Conservation (phyloP, 2,329 filamentous ascomycete genomes). For the Helotiales sp. region DNA sequence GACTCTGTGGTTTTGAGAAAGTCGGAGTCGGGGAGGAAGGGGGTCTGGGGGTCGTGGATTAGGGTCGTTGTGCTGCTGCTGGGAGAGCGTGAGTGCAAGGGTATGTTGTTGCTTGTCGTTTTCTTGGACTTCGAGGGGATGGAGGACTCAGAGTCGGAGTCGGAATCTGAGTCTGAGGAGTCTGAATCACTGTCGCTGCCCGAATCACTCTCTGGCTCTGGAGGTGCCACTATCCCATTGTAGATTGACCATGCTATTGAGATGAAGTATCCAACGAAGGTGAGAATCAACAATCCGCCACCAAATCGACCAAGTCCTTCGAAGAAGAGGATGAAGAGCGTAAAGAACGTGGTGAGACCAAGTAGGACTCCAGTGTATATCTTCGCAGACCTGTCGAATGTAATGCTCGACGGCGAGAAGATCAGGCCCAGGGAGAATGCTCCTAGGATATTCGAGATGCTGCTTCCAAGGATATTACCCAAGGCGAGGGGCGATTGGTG, state of each 20-base stretch:
- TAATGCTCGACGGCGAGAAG: conserved; percentile 37
- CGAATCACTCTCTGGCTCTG: conserved; percentile 44
- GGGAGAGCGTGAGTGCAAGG: conserved; percentile 4
- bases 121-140: conserved; percentile 10
- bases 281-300: conserved; percentile 41
- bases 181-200: conserved; percentile 37
- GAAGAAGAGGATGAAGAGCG: conserved; percentile 35
- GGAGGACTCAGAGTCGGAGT: conserved; percentile 14
- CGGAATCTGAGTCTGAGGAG: conserved; percentile 29
- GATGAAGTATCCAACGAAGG: conserved; percentile 45
- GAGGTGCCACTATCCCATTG: conserved; percentile 41
- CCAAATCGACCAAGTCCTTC: conserved; percentile 35
- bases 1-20: too few relatives aligned
- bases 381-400: conserved; percentile 49
- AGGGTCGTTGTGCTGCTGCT: conserved; percentile 16
- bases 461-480: conserved; percentile 55
- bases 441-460: conserved; percentile 55
- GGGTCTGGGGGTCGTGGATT: conserved; percentile 7
- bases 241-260: conserved; percentile 47
- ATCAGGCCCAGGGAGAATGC: conserved; percentile 55
- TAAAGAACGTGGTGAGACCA: conserved; percentile 42
- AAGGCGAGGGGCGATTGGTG: conserved; percentile 48
- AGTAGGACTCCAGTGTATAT: conserved; percentile 47
- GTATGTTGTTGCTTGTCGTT: neutral
- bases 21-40: conserved; percentile 1